A percentile compares a stretch with the other conserved stretches of the same genome.
These are phyloP conservation scores for Macrolepiota fuliginosa DNA, from an alignment of 768 basidiomycete species.

Conservation along the genomic window DNA sequence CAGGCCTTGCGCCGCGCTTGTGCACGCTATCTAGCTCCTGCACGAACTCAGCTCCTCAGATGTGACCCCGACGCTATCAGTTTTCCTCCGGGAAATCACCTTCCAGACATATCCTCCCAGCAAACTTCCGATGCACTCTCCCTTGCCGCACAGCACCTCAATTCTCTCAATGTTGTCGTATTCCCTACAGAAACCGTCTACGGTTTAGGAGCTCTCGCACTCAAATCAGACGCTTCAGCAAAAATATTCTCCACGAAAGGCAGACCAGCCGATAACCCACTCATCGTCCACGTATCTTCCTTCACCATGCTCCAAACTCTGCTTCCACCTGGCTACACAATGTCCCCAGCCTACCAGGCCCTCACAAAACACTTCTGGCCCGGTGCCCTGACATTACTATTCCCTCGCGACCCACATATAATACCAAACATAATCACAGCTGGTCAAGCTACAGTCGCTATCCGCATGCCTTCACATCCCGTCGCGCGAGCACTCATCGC, in stretches of 20 bases:
- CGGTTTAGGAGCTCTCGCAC: slow-evolving; percentile 88
- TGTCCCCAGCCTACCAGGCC: slow-evolving; percentile 64
- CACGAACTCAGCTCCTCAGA: slow-evolving; percentile 42
- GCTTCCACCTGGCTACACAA: slow-evolving; percentile 60
- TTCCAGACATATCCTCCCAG: slow-evolving; percentile 46
- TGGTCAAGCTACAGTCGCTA: slow-evolving; percentile 75
- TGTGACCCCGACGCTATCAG: slow-evolving; percentile 65
- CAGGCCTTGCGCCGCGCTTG: slow-evolving; percentile 28
- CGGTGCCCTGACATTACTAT: slow-evolving; percentile 88
- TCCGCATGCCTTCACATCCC: slow-evolving; percentile 94
- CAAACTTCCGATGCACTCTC: slow-evolving; percentile 54
- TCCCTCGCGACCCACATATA: slow-evolving; percentile 62
- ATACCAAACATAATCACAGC: slow-evolving; percentile 82
- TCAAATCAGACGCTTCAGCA: slow-evolving; percentile 57
- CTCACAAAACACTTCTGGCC: slow-evolving; percentile 93
- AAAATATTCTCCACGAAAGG: slow-evolving; percentile 89
- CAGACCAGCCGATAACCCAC: slow-evolving; percentile 91
- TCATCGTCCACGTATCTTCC: slow-evolving; percentile 96
- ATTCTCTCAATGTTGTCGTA: slow-evolving; percentile 57
- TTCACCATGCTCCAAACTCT: slow-evolving; percentile 74
- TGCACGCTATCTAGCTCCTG: slow-evolving; percentile 21
- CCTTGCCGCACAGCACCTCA: slow-evolving; percentile 53
- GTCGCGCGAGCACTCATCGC: slow-evolving; percentile 89
- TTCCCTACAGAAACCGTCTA: slow-evolving; percentile 99
- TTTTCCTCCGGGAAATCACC: slow-evolving; percentile 43